Base-by-base conservation (phyloP, 768 basidiomycete genomes). In the Boletellus emodensis region DNA sequence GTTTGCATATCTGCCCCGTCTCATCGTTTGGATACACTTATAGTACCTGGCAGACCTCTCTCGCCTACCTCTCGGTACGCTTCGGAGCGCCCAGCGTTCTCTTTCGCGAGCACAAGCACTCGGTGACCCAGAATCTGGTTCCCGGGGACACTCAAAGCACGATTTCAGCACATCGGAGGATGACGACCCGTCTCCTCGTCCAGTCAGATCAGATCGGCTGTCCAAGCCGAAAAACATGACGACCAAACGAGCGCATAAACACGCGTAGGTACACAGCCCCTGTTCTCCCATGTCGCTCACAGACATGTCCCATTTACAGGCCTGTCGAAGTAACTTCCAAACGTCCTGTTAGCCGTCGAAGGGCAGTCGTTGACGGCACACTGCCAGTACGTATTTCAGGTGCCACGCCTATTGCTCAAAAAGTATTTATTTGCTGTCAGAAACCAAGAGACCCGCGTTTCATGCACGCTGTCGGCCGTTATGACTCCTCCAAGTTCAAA, bases 371-470 rank as follows among this genome's bases (percentile, higher is more conserved):
- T 4, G 86, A 92, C 56, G 75, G 81, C 13, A 75, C 79, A 35
- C 79, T 82, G 53, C 62, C 76, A 38, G 92, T 90, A 61, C 50
- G 86, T 44, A 44, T 38, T 37, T 52, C 48, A 36, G 4, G 14
- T 36, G 6, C 18, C 26, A 39, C 37, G 22, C 41, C 39, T 50
- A 58, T 6, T 53, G 40, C 24, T 32, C 15, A 12, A 17, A 10
- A 30, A 3, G 30, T 33, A 15, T 35, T 51, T 28, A 32, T 42
- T 22, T 24, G 6, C 20, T 10, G 34, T 49, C 45, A 94, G 92
- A 80, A 84, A 68, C 66, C 83, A 13, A 81, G 93, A 28, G 94
- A 97, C 70, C 94, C 94, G 1, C 82, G 94, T 41, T 97, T 97
- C 70, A 72, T 87, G 24, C 76, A 82, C 24, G 69, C 87, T 9